Evolutionary conservation across 352 stramenopile genomes (phyloP), one percentile per base, ranked within the genome.

Genomic region (Phytopythium cucurbitacearum): DNA sequence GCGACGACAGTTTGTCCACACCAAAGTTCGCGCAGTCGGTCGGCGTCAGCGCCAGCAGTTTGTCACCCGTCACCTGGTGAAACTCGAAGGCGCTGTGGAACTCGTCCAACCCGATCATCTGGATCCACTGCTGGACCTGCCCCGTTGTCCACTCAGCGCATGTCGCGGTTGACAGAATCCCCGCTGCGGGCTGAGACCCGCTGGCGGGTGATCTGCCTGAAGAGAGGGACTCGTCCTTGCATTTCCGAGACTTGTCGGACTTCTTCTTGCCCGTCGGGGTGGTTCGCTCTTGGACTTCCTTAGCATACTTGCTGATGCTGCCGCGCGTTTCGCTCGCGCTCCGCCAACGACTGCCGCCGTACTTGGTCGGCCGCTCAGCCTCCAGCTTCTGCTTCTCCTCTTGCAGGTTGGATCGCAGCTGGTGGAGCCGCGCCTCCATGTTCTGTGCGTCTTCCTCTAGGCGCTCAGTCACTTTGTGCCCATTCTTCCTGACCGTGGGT

Each of bases 21-120:
- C 82, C 74, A n/a, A 91, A 71, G 21, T 73, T 56, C 0, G 62
- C 56, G 16, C 76, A 75, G 33, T 84, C 77, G 13, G 76, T 65
- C 3, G 69, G 28, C n/a, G 67, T 58, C 46, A 91, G 59, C 1
- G 49, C 51, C 0, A 94, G 55, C 5, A 94, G 34, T 11, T 56
- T 64, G 13, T 62, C 51, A 0, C 80, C 83, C 3, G 69, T 80
- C n/a, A 94, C 62, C 57, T 91, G 76, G 47, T 94, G 81, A 32
- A 82, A 94, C 60, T 94, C 83, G 40, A 94, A 91, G 3, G 71
- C 64, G 13, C 64, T 69, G 10, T 87, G 66, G 33, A 72, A 88
- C 49, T 94, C 76, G 13, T 87, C 73, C 28, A 94, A 51, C 0
- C 64, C 71, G 10, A 94, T 68, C 10, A 59, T 54, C 6, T 51